Percentiles rank a stretch among this genome's conserved stretches.
Evolutionary conservation across 345 rosid species (phyloP).

Genomic region (Ricinus communis): DNA sequence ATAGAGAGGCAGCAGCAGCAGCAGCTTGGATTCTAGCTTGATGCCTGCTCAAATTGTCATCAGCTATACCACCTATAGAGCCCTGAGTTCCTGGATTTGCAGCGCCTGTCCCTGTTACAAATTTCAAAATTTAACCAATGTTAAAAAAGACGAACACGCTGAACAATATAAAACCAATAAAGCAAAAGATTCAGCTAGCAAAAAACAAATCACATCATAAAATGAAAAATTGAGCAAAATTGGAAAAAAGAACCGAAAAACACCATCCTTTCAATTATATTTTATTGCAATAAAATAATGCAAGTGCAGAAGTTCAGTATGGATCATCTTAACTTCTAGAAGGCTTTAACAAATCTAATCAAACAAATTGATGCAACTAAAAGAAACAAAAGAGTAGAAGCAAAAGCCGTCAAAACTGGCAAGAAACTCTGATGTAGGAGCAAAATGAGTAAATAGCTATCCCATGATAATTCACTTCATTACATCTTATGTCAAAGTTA

Average conservation of each 20-base stretch:
- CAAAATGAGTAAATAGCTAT: too few species aligned
- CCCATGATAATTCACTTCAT: too few species aligned
- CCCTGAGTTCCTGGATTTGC: conserved; percentile 47
- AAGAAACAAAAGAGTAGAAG: too few species aligned
- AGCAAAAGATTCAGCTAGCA: not conserved
- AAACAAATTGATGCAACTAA: not conserved
- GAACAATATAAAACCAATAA: not conserved
- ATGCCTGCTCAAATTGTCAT: conserved; percentile 51
- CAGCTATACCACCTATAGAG: conserved; percentile 38
- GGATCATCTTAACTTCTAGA: not conserved
- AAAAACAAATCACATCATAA: not conserved
- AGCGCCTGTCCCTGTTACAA: conserved; percentile 45
- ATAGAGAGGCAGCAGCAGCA: conserved; percentile 72
- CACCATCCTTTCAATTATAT: not conserved
- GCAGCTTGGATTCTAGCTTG: conserved; percentile 87
- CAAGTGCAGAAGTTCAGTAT: not conserved
- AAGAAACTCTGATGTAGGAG: too few species aligned
- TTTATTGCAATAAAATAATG: not conserved
- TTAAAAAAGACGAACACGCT: conserved; percentile 4
- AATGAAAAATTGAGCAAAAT: not conserved
- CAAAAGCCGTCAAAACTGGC: too few species aligned
- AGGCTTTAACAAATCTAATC: not conserved
- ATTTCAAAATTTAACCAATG: conserved; percentile 17
- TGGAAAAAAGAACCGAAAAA: not conserved
- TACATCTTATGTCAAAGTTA: too few species aligned